Percentiles rank a stretch among this genome's conserved stretches.
Conservation (phyloP, 345 rosid species). For the Brassica rapa region DNA sequence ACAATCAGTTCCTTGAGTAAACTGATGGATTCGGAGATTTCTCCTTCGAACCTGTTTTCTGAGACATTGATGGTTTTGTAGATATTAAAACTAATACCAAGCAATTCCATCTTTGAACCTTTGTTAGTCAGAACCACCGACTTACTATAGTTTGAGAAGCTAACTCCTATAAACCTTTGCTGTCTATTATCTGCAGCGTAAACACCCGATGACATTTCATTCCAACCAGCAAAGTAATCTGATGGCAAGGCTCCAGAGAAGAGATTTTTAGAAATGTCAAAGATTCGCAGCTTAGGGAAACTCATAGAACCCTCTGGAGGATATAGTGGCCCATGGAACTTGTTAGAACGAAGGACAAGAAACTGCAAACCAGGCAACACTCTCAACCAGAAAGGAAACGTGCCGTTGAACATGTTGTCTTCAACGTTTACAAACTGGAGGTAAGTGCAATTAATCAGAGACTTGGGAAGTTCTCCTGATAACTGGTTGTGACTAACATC, state of each 20-base stretch:
- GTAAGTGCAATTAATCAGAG: background rate
- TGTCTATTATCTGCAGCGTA: background rate
- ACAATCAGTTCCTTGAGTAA: background rate
- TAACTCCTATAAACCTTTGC: background rate
- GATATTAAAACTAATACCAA: background rate
- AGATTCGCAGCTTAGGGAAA: background rate
- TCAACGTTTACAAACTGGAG: background rate
- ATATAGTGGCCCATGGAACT: background rate
- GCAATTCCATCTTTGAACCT: background rate
- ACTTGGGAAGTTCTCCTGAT: background rate
- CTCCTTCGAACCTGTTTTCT: background rate
- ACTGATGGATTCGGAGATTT: background rate
- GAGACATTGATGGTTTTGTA: background rate
- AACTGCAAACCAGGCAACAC: background rate
- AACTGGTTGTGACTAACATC: background rate
- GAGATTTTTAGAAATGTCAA: background rate
- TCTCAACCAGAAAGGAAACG: background rate
- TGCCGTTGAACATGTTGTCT: background rate
- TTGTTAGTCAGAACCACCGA: background rate
- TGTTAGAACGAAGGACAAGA: background rate
- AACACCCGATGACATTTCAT: background rate
- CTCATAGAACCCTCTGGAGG: background rate
- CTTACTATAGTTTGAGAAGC: background rate
- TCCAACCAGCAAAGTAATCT: background rate
- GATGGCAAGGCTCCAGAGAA: background rate